phyloP scores from a whole-genome alignment of 2,329 filamentous ascomycete species.

The Trichoderma hamatum region DNA sequence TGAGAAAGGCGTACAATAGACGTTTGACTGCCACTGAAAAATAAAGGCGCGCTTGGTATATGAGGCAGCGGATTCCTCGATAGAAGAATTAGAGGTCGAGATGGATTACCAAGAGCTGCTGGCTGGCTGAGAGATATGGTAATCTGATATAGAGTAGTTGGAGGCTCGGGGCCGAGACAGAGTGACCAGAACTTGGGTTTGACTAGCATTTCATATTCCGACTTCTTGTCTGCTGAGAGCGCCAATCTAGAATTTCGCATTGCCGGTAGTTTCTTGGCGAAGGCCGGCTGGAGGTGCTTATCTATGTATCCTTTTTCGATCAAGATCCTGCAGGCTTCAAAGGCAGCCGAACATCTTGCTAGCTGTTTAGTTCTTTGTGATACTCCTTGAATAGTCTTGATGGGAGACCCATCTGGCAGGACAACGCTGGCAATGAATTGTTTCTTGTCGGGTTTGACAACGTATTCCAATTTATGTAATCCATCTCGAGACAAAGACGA shows the following conservation, averaged over 20 bases:
- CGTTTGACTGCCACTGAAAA: conserved; percentile 64
- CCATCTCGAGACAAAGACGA: conserved; percentile 57
- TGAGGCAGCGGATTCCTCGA: conserved; percentile 67
- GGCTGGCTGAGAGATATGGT: conserved; percentile 62
- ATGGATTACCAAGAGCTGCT: conserved; percentile 58
- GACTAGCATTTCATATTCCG: conserved; percentile 73
- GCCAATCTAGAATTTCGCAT: conserved; percentile 90
- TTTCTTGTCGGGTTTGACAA: conserved; percentile 57
- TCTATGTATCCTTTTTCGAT: conserved; percentile 69
- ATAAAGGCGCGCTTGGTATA: conserved; percentile 71
- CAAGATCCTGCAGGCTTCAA: conserved; percentile 75
- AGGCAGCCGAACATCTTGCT: conserved; percentile 88
- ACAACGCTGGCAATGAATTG: conserved; percentile 77
- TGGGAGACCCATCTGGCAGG: conserved; percentile 73
- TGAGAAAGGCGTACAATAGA: conserved; percentile 59
- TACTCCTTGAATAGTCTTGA: conserved; percentile 67
- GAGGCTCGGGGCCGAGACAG: conserved; percentile 42
- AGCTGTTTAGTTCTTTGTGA: conserved; percentile 69
- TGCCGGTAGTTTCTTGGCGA: conserved; percentile 69
- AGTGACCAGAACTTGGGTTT: conserved; percentile 76
- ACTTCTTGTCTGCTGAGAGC: conserved; percentile 75
- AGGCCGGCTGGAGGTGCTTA: conserved; percentile 72
- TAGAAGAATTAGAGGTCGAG: conserved; percentile 69
- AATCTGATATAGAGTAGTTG: conserved; percentile 62
- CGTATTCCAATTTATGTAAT: conserved; percentile 57